A percentile compares a stretch with the other conserved stretches of the same genome.
Evolutionary conservation across 75 land plant genomes (phyloP).

Genomic region (Selaginella tamariscina): DNA sequence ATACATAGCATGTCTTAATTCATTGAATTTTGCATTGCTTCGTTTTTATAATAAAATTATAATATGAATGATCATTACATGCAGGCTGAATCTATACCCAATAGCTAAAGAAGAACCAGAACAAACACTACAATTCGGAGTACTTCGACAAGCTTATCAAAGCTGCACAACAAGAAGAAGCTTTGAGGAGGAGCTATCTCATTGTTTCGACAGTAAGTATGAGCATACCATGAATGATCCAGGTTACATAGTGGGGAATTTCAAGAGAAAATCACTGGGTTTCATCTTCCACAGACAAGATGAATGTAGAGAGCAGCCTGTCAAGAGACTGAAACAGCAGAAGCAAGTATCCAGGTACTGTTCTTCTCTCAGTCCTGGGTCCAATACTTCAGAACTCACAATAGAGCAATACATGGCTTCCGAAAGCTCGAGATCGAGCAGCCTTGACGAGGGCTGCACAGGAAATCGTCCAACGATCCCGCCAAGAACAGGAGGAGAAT

Average conservation of each 20-base stretch:
- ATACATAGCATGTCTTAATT: not conserved
- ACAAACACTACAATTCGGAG: not conserved
- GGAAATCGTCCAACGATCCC: not conserved
- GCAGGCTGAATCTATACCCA: not conserved
- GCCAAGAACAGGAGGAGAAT: not conserved
- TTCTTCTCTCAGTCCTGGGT: not conserved
- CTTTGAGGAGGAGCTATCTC: not conserved
- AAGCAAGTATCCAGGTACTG: not conserved
- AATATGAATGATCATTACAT: not conserved
- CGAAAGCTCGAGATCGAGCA: not conserved
- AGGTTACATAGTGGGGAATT: not conserved
- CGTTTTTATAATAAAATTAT: not conserved
- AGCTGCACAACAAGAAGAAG: not conserved
- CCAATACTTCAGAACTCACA: not conserved
- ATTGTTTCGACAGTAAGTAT: not conserved
- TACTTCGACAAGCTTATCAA: not conserved
- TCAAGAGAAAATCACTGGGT: not conserved
- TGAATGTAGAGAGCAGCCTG: not conserved
- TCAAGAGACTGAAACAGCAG: not conserved
- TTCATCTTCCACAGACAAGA: not conserved
- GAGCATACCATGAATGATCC: not conserved
- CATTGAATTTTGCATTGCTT: not conserved
- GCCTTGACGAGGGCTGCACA: not conserved
- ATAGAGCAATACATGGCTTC: not conserved
- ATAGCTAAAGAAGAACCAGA: not conserved